Base-by-base conservation (phyloP, 495 filamentous ascomycete genomes). In the Xylaria telfairii region DNA sequence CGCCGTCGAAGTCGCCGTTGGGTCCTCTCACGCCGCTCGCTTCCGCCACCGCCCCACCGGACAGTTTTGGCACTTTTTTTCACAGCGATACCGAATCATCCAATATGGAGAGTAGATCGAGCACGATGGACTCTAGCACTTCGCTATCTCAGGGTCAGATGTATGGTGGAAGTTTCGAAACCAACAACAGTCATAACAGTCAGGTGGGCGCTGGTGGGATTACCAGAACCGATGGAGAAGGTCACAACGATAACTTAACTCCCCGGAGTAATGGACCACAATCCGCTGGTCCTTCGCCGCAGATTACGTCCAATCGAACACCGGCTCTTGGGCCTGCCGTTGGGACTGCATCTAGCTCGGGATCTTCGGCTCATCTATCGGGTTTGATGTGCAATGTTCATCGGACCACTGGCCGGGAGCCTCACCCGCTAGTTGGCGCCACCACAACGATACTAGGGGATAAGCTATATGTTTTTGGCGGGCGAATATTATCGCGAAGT, bases 401-500 rank as follows among this genome's bases (percentile, higher is more conserved):
- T 69, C 81, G 87, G 56, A 98, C 96, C 19, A 98, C 95, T 1
- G 96, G 96, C 39, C 88, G 90, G 70, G 94, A 98, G 76, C 96
- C 96, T 7, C 93, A 92, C 71, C 91, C 96, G 13, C 83, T 98
- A 4, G 96, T 99, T 5, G 96, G 96, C 4, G 95, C 96, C 3
- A 97, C 96, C 0, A 98, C 96, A 0, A 98, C 96, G 0, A 92
- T 98, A 62, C 76, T 99, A 28, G 94, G 94, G 12, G 96, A 99
- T 78, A 97, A 93, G 77, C 84, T 99, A 42, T 99, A 97, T 79
- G 94, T 98, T 6, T 98, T 98, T 80, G 96, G 96, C 17, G 96
- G 96, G 21, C 90, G 95, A 60, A 88, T 95, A 71, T 82, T 99
- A 47, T 97, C 95, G 17, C 85, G 93, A 71, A 92, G 89, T 69